Conservation (phyloP, 2,329 filamentous ascomycete genomes). For the Penicillium sp. region DNA sequence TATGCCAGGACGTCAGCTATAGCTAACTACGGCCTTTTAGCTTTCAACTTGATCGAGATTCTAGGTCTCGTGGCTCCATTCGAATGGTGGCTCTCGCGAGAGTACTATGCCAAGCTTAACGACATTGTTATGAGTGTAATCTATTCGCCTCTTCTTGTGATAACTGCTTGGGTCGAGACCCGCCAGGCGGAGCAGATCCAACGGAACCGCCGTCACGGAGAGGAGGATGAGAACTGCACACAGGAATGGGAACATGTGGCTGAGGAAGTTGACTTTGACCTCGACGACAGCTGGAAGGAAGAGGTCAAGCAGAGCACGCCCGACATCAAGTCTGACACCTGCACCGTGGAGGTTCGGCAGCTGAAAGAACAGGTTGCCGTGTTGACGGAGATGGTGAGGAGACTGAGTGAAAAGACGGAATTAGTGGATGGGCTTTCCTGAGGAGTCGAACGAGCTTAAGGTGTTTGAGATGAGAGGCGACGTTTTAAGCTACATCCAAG, state of each 20-base stretch:
- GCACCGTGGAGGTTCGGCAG: constrained; percentile 58
- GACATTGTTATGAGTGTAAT: constrained; percentile 80
- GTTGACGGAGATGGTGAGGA: constrained; percentile 59
- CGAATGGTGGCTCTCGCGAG: constrained; percentile 89
- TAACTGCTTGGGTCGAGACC: constrained; percentile 69
- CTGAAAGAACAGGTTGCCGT: constrained; percentile 52
- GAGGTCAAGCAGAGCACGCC: constrained; percentile 69
- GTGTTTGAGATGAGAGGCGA: not conserved
- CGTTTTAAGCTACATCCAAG: not conserved
- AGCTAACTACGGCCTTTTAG: constrained; percentile 21
- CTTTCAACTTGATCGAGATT: constrained; percentile 90
- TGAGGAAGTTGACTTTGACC: constrained; percentile 67
- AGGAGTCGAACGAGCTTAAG: not conserved
- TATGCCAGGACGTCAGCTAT: not conserved
- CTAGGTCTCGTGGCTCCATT: constrained; percentile 71
- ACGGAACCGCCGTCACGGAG: constrained; percentile 69
- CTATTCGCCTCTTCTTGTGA: constrained; percentile 75
- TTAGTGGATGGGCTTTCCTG: not conserved
- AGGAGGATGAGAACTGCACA: constrained; percentile 79
- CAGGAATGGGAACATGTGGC: constrained; percentile 90
- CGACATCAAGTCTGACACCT: constrained; percentile 73
- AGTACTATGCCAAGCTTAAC: constrained; percentile 73
- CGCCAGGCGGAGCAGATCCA: constrained; percentile 61
- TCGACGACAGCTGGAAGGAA: constrained; percentile 73
- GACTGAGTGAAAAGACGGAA: constrained; percentile 42